Percentiles rank a stretch among this genome's conserved stretches.
These are phyloP conservation scores for Pyrenophora seminiperda DNA, from an alignment of 2,329 filamentous ascomycete genomes.

Conservation along the genomic window DNA sequence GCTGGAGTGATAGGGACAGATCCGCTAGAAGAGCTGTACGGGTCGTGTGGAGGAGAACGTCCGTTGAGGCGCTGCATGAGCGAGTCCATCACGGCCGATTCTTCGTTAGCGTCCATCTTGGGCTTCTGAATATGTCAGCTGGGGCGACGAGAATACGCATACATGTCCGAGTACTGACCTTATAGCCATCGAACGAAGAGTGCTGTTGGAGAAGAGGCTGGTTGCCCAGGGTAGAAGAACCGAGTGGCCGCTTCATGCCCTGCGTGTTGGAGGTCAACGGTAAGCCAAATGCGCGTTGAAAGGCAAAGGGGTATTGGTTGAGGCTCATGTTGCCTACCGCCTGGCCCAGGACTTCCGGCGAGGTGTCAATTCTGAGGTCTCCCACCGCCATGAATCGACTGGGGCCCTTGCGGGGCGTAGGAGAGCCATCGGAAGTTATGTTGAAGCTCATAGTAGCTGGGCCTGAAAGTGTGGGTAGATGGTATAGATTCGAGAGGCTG, in stretches of 20 bases:
- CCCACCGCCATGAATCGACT: slow-evolving; percentile 37
- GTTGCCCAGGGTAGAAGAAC: slow-evolving; percentile 45
- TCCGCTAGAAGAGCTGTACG: slow-evolving; percentile 64
- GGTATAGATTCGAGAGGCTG: slow-evolving; percentile 42
- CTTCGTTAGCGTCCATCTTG: slow-evolving; percentile 51
- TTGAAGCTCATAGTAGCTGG: slow-evolving; percentile 44
- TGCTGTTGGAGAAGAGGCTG: slow-evolving; percentile 28
- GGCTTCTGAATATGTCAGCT: slow-evolving; percentile 53
- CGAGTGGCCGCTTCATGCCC: slow-evolving; percentile 49
- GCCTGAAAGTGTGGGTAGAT: slow-evolving; percentile 34
- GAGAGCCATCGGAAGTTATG: slow-evolving; percentile 50
- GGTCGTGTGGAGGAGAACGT: slow-evolving; percentile 48
- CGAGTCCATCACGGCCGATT: slow-evolving; percentile 59
- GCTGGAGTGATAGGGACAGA: slow-evolving; percentile 68
- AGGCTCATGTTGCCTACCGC: slow-evolving; percentile 40
- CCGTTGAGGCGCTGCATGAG: slow-evolving; percentile 76
- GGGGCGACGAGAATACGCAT: not conserved
- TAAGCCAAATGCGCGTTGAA: slow-evolving; percentile 27
- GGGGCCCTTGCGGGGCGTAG: slow-evolving; percentile 48
- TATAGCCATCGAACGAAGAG: slow-evolving; percentile 33
- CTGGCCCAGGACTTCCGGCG: slow-evolving; percentile 42
- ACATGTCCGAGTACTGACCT: slow-evolving; percentile 32
- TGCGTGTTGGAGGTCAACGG: slow-evolving; percentile 45
- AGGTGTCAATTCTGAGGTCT: slow-evolving; percentile 43
- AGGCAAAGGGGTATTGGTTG: slow-evolving; percentile 25